Evolutionary conservation across 768 basidiomycete species (phyloP), one percentile per base, ranked within the genome.

Genomic region (Brasilioporus rufonigricans): DNA sequence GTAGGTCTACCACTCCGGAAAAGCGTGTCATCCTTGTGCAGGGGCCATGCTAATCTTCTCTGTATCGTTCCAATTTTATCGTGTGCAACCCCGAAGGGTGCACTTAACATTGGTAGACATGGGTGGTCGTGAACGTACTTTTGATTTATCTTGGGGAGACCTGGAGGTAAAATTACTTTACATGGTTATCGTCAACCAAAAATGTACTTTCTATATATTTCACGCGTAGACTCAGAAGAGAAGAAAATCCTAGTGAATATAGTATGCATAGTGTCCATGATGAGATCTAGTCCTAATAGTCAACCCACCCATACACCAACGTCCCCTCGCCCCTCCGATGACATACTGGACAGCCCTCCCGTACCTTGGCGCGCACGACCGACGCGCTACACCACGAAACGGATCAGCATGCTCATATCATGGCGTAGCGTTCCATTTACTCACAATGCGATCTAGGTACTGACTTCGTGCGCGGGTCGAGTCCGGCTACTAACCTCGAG

Each of bases 1-100:
- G 71, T 73, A 73, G 70, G 71, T 72, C 72, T 87, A 87, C 87
- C 87, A 89, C 87, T 89, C 88, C 86, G 87, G 86, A 82, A 88
- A 89, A 91, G 89, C 89, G 91, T 95, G 93, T 94, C 93, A 95
- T 96, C 93, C 94, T 96, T 97, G 93, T 96, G 94, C 93, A 96
- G 93, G 94, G 93, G 93, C 94, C 91, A 96, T 43, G 41, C 41
- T 43, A 43, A 43, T 43, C 41, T 43, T 95, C 93, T 96, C 93
- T 93, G 93, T 94, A 95, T 94, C 89, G 91, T 93, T 94, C 90
- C 92, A 93, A 93, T 89, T 91, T 93, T 93, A 89, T 88, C 87
- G 85, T 91, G 87, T 89, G 89, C 85, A 87, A 87, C 89, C 85
- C 86, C 85, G 27, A 29, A 29, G 27, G 27, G 27, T 29, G 27